A percentile compares a stretch with the other conserved stretches of the same genome.
phyloP scores from a whole-genome alignment of 768 basidiomycete species.

The Clitopilus hobsonii region DNA sequence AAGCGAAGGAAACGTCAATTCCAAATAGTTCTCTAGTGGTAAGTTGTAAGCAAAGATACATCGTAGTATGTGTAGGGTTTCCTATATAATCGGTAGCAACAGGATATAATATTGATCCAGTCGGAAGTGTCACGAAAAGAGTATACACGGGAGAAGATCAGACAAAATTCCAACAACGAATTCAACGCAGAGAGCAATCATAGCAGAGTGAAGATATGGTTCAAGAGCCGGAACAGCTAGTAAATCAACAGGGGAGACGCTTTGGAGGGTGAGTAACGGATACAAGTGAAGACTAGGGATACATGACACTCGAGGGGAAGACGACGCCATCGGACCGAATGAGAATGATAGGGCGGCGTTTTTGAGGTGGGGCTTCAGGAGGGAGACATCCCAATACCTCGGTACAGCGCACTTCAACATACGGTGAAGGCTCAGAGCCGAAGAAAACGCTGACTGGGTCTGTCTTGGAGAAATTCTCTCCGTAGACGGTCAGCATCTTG shows the following conservation, averaged over 20 bases:
- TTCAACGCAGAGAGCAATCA: slow-evolving; percentile 6
- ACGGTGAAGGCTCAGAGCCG: slow-evolving; percentile 82
- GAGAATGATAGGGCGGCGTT: slow-evolving; percentile 77
- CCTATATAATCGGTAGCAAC: not conserved
- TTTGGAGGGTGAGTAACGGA: slow-evolving; percentile 11
- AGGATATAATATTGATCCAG: not conserved
- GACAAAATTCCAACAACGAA: slow-evolving; percentile 9
- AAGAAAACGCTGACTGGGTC: slow-evolving; percentile 84
- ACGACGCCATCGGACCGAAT: slow-evolving; percentile 84
- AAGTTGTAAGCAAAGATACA: not conserved
- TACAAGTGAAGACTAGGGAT: slow-evolving; percentile 50
- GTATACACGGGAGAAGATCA: not conserved
- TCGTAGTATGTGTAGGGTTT: not conserved
- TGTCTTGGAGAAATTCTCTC: slow-evolving; percentile 82
- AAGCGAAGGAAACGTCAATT: too few relatives aligned
- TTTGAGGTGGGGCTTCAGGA: slow-evolving; percentile 59
- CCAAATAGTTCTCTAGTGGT: not conserved
- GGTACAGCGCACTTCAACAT: slow-evolving; percentile 81
- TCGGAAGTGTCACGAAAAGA: not conserved
- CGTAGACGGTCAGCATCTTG: slow-evolving; percentile 83
- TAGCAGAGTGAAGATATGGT: slow-evolving; percentile 7
- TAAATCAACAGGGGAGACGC: slow-evolving; percentile 9
- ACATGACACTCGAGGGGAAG: slow-evolving; percentile 78
- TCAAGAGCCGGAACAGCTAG: too few relatives aligned
- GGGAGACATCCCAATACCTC: slow-evolving; percentile 83